Evolutionary conservation across 192 early-diverging fungal genomes (phyloP), one percentile per base, ranked within the genome.

Genomic region (Umbelopsis vinacea): DNA sequence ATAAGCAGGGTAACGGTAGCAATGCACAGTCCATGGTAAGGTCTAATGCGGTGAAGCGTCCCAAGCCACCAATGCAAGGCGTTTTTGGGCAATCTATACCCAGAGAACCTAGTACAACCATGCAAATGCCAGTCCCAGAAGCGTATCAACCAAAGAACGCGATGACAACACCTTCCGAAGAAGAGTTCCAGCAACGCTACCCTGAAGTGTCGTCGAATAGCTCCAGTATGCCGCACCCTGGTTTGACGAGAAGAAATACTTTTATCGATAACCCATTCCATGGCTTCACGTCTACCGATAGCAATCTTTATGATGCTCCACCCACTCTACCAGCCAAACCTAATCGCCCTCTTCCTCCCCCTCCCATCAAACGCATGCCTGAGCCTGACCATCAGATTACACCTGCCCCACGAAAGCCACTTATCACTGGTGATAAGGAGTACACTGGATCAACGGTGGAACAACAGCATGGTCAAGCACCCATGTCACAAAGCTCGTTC

Each of bases 241-340:
- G 50, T 10, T 35, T 82, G 14, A 23, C 71, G 68, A 63, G 85
- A 67, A 74, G 80, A 22, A 85, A 80, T 50, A 89, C 89, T 0
- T 82, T 88, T 38, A 85, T 90, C 48, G 89, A 90, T 54, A 87
- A 86, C 43, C 85, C 85, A 1, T 86, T 77, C 52, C 67, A 84
- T 72, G 76, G 78, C 7, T 86, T 86, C 73, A 86, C 83, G 8
- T 54, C 57, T 15, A 82, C 79, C 46, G 46, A 60, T 4, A 80
- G 74, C 21, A 69, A 60, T 1, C 23, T 70, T 4, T 84, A 73
- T 67, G 79, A 46, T 70, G 26, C 24, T 4, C 72, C 76, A 23
- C 69, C 74, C 24, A 22, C 9, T 23, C n/a, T 82, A 7, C 80
- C 84, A 17, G 29, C 75, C n/a, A 81, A 76, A 43, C 83, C 79